phyloP scores from a whole-genome alignment of 2,329 filamentous ascomycete species.

The Plenodomus biglobosus region DNA sequence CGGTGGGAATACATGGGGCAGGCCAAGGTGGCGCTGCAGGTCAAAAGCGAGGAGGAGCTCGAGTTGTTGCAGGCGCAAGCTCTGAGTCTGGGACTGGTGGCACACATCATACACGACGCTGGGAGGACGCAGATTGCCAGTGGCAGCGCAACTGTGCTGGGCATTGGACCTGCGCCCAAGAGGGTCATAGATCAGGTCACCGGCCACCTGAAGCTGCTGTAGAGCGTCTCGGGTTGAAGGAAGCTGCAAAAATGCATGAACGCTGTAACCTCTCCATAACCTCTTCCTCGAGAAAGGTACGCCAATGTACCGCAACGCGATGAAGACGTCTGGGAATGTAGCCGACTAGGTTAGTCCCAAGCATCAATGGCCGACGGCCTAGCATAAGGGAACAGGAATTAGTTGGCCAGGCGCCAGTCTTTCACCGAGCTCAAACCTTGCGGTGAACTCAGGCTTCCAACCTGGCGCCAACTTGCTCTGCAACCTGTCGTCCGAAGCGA shows the following conservation, averaged over 20 bases:
- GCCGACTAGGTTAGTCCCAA: constrained; percentile 81
- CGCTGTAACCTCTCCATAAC: neutral
- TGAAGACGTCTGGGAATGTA: constrained; percentile 56
- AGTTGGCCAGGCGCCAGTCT: constrained; percentile 38
- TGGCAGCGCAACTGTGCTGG: constrained; percentile 88
- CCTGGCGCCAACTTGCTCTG: constrained; percentile 67
- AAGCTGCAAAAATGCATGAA: neutral
- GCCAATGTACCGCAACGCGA: neutral
- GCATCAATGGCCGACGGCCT: constrained; percentile 89
- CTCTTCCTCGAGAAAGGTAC: neutral
- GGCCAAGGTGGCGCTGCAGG: constrained; percentile 90
- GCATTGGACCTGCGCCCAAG: constrained; percentile 72
- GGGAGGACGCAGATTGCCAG: constrained; percentile 94
- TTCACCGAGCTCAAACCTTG: constrained; percentile 44
- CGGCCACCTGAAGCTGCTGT: constrained; percentile 80
- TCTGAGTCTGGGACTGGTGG: constrained; percentile 78
- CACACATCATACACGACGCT: constrained; percentile 91
- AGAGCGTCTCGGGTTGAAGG: neutral
- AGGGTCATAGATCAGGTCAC: constrained; percentile 86
- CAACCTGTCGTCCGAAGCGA: constrained; percentile 93
- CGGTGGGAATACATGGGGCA: constrained; percentile 87
- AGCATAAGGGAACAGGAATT: constrained; percentile 68
- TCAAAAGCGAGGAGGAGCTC: constrained; percentile 78
- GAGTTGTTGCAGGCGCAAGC: constrained; percentile 78
- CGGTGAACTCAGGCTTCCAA: constrained; percentile 54